Conservation (phyloP, 768 basidiomycete genomes). For the Serendipita sp. region DNA sequence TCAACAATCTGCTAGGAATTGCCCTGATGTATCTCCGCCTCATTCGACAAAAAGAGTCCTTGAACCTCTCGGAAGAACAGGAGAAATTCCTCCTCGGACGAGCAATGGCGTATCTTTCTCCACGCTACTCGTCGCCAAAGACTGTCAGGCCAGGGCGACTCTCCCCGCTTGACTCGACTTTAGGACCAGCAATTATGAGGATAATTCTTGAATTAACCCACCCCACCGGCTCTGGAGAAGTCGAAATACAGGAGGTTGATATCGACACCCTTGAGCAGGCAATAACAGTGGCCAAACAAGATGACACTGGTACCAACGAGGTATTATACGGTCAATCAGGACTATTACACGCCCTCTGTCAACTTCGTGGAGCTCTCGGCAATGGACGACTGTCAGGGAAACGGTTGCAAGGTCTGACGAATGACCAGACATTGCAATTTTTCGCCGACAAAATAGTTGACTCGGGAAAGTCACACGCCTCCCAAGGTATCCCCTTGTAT, state of each 20-base stretch:
- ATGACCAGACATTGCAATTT: neutral
- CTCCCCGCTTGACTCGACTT: neutral
- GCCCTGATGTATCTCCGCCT: constrained; percentile 9
- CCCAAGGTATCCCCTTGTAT: neutral
- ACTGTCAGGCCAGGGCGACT: neutral
- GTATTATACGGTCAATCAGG: constrained; percentile 8
- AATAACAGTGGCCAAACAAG: neutral
- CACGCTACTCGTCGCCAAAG: neutral
- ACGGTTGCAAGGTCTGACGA: neutral
- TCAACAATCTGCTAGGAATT: neutral
- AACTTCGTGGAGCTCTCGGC: neutral
- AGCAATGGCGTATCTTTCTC: constrained; percentile 1
- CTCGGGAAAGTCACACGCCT: neutral
- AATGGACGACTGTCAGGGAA: neutral
- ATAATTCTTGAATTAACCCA: neutral
- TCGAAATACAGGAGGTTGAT: neutral
- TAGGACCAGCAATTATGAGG: neutral
- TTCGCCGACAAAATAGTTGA: neutral
- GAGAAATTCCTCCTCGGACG: neutral
- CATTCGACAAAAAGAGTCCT: neutral
- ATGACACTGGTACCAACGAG: constrained; percentile 4
- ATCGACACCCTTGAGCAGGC: neutral
- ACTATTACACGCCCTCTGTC: constrained; percentile 5
- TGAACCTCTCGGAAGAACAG: constrained; percentile 1
- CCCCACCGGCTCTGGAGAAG: neutral